Base-by-base conservation (phyloP, 2,329 filamentous ascomycete species). In the Ophioceras dolichostomum region DNA sequence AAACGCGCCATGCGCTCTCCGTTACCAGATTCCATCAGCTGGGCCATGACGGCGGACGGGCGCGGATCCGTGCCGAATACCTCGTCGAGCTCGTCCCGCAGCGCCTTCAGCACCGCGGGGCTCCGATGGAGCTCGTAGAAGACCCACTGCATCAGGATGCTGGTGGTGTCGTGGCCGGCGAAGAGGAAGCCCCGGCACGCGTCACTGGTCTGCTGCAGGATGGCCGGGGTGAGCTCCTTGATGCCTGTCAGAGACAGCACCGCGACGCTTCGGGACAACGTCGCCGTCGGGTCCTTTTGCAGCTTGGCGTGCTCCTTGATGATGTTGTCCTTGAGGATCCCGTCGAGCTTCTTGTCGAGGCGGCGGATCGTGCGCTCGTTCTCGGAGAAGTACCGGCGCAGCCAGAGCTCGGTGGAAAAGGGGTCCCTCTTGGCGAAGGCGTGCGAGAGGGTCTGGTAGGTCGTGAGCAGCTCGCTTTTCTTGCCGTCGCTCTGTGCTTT, bases 121-220 rank as follows among this genome's bases (percentile, higher is more conserved):
- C 51, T 50, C 4, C 50, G 50, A 4, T 53, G 52, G 0, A 64
- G 50, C 38, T 60, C 51, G 42, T 62, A 61, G 17, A 58, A 50
- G 1, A 49, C 43, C 56, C 57, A 63, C 9, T 55, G 48, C 2
- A 63, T 44, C 2, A 55, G 45, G 40, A 54, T 57, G 26, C 53
- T 55, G 2, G 60, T 60, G 3, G 61, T 62, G 41, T 64, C 60
- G 32, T 63, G 60, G 3, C 61, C 59, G 3, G 58, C 60, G 28
- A 65, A 59, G 10, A 62, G 45, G 42, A 64, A 63, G 0, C 55
- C 53, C 36, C 56, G 57, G 22, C 64, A 43, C 41, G 61, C 57
- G 37, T 60, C 55, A 26, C 49, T 51, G 3, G 55, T 57, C 28
- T 50, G 44, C 13, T 48, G 27, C 10, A 61, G 26, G 10, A 57